Evolutionary conservation across 371 early-diverging fungal genomes (phyloP).

Genomic region (Lichtheimia ramosa): DNA sequence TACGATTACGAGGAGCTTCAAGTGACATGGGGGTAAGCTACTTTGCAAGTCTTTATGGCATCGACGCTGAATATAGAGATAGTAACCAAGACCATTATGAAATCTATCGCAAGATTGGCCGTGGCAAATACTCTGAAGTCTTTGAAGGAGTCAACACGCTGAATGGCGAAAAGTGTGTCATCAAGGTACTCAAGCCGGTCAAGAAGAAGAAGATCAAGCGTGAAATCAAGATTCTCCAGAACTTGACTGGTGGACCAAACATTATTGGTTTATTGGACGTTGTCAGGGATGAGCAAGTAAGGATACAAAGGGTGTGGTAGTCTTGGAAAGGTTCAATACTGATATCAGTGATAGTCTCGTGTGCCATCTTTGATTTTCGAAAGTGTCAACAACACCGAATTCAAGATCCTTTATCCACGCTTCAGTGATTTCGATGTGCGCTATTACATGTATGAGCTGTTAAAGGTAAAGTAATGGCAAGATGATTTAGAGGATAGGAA

Average conservation of each 20-base stretch:
- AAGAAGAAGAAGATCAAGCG: slow-evolving; percentile 99
- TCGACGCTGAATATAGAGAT: background rate
- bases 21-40: slow-evolving; percentile 53
- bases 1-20: slow-evolving; percentile 90
- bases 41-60: background rate
- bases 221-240: slow-evolving; percentile 99
- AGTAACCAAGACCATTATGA: slow-evolving; percentile 92
- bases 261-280: slow-evolving; percentile 95
- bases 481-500: background rate
- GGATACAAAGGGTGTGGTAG: background rate
- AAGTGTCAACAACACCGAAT: slow-evolving; percentile 87
- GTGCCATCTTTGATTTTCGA: slow-evolving; percentile 87
- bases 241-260: slow-evolving; percentile 94
- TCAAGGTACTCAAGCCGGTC: slow-evolving; percentile 99
- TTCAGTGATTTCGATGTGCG: slow-evolving; percentile 95
- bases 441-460: slow-evolving; percentile 94
- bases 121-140: slow-evolving; percentile 99
- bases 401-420: slow-evolving; percentile 69
- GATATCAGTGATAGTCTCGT: slow-evolving; percentile 6
- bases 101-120: slow-evolving; percentile 95
- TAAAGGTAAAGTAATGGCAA: slow-evolving; percentile 65
- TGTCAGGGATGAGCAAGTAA: slow-evolving; percentile 93
- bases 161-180: slow-evolving; percentile 86
- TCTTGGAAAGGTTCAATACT: no score
- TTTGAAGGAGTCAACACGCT: slow-evolving; percentile 95